Evolutionary conservation across 2,329 filamentous ascomycete species (phyloP), one percentile per base, ranked within the genome.

Genomic region (Fusarium sp.): DNA sequence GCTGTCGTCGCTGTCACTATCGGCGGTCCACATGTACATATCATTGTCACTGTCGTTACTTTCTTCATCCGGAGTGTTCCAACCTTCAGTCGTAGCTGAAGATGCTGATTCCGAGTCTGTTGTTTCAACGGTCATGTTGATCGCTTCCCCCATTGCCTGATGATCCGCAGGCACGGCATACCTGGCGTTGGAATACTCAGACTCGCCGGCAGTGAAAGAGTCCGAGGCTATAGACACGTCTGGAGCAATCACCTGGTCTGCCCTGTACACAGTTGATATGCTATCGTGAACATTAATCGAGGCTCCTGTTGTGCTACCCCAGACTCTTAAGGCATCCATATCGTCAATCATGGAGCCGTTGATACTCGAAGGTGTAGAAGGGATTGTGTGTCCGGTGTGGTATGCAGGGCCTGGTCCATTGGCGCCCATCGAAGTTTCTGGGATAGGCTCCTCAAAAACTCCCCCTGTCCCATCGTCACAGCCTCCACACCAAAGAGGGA

Each of bases 401-500:
- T 81, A 85, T 5, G 75, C 77, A 6, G 83, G 83, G 1, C 83
- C 83, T 2, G 83, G 83, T 0, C 82, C 82, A 26, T 72, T 79
- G 3, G 83, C 82, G 0, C 83, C 83, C 72, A 83, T 78, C 1
- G 81, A 76, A 2, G 83, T 76, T 1, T 77, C 77, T 0, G 83
- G 83, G 14, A 84, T 76, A 4, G 67, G 65, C 1, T 75, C 58
- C 64, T 83, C 80, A 55, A 83, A 85, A 2, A 86, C 83, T 7
- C 83, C 83, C 22, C 84, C 83, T 6, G 82, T 84, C 17, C 81
- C 82, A 65, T 87, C 84, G 59, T 87, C 80, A 43, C 79, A 75
- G 2, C 80, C 89, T 6, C 86, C 89, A 1, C 88, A 89, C 88
- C 88, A 92, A 6, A 91, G 78, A 0, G 90, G 89, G 5, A 92